Conservation (phyloP, 352 stramenopile genomes). For the Globisporangium heterothallicum region DNA sequence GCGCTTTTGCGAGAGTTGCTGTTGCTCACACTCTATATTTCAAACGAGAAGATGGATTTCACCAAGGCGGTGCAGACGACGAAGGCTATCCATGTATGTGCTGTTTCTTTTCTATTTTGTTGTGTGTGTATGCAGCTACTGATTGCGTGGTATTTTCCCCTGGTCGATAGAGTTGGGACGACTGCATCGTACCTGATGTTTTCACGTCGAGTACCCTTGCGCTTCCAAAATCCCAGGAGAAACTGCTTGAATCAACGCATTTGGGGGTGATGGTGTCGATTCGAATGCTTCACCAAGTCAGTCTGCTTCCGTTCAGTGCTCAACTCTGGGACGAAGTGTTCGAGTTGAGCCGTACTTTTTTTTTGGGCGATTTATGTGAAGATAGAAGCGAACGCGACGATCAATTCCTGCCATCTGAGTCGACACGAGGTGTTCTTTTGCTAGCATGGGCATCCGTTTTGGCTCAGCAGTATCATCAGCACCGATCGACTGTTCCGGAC, state of each 20-base stretch:
- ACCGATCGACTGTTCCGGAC: conserved; percentile 6
- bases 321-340: conserved; percentile 13
- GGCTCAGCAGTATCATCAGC: conserved; percentile 30
- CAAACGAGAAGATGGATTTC: conserved; percentile 32
- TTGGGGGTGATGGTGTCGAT: conserved; percentile 31
- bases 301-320: conserved; percentile 12
- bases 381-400: conserved; percentile 5
- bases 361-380: conserved; percentile 22
- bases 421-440: conserved; percentile 31
- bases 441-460: conserved; percentile 50
- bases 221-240: conserved; percentile 16
- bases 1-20: conserved; percentile 52
- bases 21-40: conserved; percentile 38
- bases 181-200: conserved; percentile 22
- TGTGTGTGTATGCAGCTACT: not conserved
- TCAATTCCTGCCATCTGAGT: conserved; percentile 19
- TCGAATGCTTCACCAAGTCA: conserved; percentile 25
- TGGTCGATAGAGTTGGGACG: conserved; percentile 27
- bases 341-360: conserved; percentile 23
- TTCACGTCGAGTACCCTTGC: conserved; percentile 20
- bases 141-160: not conserved
- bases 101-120: not conserved
- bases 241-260: conserved; percentile 19
- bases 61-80: conserved; percentile 25
- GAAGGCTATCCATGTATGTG: conserved; percentile 26